Percentiles rank a stretch among this genome's conserved stretches.
Evolutionary conservation across 441 rosid species (phyloP).

Genomic region (Kokia cookei): DNA sequence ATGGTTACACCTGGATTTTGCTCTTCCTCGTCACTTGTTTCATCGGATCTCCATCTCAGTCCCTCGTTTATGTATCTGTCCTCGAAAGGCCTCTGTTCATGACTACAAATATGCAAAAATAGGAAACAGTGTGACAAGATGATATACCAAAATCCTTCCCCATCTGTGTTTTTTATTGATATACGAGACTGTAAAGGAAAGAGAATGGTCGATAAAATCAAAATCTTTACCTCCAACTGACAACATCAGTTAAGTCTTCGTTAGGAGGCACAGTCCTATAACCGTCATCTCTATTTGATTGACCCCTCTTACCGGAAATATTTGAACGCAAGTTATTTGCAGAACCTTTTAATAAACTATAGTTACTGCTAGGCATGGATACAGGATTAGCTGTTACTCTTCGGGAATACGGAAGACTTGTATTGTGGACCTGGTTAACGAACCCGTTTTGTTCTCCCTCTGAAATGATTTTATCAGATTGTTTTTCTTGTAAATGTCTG

Average conservation of each 20-base stretch:
- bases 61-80: conserved; percentile 34
- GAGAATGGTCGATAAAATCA: neutral
- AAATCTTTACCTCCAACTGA: conserved; percentile 48
- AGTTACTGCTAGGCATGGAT: conserved; percentile 29
- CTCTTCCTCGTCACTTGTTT: conserved; percentile 75
- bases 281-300: conserved; percentile 25
- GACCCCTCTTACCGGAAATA: conserved; percentile 34
- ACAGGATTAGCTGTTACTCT: conserved; percentile 29
- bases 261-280: conserved; percentile 25
- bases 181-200: neutral
- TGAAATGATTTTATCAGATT: conserved; percentile 28
- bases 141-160: neutral
- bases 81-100: conserved; percentile 30
- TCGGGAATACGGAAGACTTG: conserved; percentile 31
- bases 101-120: conserved; percentile 20
- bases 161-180: neutral
- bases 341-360: conserved; percentile 29
- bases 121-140: neutral
- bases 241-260: conserved; percentile 42
- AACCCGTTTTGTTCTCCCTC: conserved; percentile 47
- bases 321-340: conserved; percentile 22
- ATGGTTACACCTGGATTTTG: conserved; percentile 27
- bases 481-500: conserved; percentile 25
- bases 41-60: conserved; percentile 86
- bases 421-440: conserved; percentile 20